Evolutionary conservation across 148 eudicot species (phyloP).

Genomic region (Vaccinium vitisidaea): DNA sequence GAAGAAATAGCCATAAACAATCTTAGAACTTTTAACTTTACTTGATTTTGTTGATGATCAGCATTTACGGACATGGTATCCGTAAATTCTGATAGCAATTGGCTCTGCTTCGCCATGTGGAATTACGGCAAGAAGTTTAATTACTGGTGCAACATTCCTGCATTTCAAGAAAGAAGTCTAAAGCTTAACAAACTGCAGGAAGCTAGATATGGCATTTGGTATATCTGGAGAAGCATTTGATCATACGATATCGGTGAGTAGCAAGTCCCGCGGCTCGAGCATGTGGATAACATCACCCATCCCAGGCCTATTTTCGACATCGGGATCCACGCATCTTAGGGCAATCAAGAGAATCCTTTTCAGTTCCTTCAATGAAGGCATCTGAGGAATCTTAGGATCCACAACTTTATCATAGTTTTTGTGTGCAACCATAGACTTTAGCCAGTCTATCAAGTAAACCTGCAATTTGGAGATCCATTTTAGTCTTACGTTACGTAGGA

Average conservation of each 20-base stretch:
- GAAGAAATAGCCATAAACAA: background rate
- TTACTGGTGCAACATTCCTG: constrained; percentile 2
- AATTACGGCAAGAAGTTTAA: background rate
- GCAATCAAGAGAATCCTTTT: constrained; percentile 40
- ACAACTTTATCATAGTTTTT: constrained; percentile 18
- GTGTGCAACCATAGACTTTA: constrained; percentile 31
- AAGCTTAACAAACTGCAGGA: background rate
- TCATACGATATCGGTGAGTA: constrained; percentile 32
- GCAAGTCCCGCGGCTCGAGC: constrained; percentile 44
- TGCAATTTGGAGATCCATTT: constrained; percentile 14
- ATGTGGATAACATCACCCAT: constrained; percentile 55
- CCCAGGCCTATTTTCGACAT: constrained; percentile 38
- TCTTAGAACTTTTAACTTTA: background rate
- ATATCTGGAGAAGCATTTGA: background rate
- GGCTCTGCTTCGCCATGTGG: background rate
- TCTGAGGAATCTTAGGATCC: constrained; percentile 34
- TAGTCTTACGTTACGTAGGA: background rate
- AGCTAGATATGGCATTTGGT: background rate
- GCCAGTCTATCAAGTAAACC: constrained; percentile 44
- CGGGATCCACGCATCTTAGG: constrained; percentile 46
- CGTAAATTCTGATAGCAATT: too few relatives aligned
- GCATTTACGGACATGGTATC: too few relatives aligned
- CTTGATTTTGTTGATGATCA: background rate
- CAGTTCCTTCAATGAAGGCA: constrained; percentile 35
- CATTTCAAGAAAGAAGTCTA: background rate